These are phyloP conservation scores for Tephrocybe rancida DNA, from an alignment of 768 basidiomycete species.

Conservation along the genomic window DNA sequence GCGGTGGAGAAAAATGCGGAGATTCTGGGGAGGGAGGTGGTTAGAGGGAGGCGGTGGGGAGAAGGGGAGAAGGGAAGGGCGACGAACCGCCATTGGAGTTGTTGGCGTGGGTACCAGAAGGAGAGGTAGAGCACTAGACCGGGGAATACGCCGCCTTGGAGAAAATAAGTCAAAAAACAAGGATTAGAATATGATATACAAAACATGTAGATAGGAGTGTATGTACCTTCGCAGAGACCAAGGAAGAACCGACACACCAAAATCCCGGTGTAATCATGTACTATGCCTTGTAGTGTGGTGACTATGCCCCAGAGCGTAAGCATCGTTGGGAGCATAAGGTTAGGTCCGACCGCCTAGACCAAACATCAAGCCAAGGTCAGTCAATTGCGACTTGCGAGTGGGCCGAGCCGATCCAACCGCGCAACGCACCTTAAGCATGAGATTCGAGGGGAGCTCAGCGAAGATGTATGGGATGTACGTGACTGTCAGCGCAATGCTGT, in stretches of 20 bases:
- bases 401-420: neutral
- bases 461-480: neutral
- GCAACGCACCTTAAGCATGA: neutral
- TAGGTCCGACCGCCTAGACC: conserved; percentile 14
- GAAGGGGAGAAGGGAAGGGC: conserved; percentile 5
- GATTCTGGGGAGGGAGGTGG: conserved; percentile 39
- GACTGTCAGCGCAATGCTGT: conserved; percentile 1
- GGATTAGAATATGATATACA: neutral
- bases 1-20: conserved; percentile 22
- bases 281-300: conserved; percentile 64
- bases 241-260: conserved; percentile 53
- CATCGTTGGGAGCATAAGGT: conserved; percentile 45
- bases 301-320: conserved; percentile 66
- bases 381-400: neutral
- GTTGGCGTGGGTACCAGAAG: conserved; percentile 44
- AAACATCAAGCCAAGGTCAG: neutral
- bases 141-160: conserved; percentile 55
- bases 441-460: neutral
- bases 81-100: conserved; percentile 37
- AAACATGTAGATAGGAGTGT: neutral
- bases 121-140: conserved; percentile 60
- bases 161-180: neutral
- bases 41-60: conserved; percentile 25
- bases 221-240: conserved; percentile 48
- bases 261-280: conserved; percentile 43